These are phyloP conservation scores for Wallacemonas collosoma DNA, from an alignment of 208 protist genomes.

Conservation along the genomic window DNA sequence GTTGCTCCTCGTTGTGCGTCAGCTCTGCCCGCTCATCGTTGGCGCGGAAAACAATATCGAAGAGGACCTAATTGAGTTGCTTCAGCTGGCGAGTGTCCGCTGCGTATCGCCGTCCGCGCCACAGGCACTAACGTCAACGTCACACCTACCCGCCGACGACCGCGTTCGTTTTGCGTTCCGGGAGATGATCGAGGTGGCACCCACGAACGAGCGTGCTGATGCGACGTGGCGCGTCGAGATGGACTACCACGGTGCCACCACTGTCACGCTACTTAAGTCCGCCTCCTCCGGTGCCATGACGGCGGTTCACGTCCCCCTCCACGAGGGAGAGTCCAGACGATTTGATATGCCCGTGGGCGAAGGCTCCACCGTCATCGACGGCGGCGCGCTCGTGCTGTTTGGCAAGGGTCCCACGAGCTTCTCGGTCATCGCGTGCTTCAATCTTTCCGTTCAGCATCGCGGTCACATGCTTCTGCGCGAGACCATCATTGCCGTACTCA, in stretches of 20 bases:
- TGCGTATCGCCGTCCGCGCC: neutral
- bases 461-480: conserved; percentile 54
- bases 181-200: conserved; percentile 13
- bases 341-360: conserved; percentile 46
- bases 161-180: conserved; percentile 12
- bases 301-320: conserved; percentile 38
- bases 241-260: conserved; percentile 64
- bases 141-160: neutral
- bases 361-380: conserved; percentile 53
- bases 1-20: conserved; percentile 63
- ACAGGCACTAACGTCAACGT: no score
- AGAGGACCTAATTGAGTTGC: conserved; percentile 38
- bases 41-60: conserved; percentile 22
- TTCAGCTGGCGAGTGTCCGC: conserved; percentile 1
- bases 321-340: conserved; percentile 24
- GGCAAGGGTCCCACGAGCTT: conserved; percentile 70
- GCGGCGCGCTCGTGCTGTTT: conserved; percentile 64
- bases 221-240: conserved; percentile 56
- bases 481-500: conserved; percentile 46
- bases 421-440: conserved; percentile 72
- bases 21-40: conserved; percentile 55
- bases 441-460: conserved; percentile 49
- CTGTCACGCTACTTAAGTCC: conserved; percentile 59
- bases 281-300: conserved; percentile 34
- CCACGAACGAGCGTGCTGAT: neutral